These are phyloP conservation scores for Xylariaceae sp. DNA, from an alignment of 2,329 filamentous ascomycete genomes.

Conservation along the genomic window DNA sequence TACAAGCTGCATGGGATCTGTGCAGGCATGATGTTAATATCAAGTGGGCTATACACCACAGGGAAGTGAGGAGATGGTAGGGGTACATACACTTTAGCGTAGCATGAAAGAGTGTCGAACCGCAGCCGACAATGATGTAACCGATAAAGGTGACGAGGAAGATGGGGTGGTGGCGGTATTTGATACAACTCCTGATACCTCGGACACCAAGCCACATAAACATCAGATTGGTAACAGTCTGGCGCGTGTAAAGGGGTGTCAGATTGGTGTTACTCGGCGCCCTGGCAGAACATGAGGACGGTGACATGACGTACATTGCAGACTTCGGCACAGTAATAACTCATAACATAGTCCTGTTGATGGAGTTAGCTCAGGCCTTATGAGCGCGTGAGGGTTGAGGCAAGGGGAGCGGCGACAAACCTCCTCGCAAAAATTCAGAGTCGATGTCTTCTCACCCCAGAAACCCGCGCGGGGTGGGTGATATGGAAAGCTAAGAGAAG, in stretches of 20 bases:
- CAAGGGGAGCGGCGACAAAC: slow-evolving; percentile 33
- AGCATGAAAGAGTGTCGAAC: slow-evolving; percentile 52
- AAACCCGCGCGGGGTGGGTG: slow-evolving; percentile 41
- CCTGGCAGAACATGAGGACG: slow-evolving; percentile 1
- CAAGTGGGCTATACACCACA: neutral
- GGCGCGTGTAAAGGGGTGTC: neutral
- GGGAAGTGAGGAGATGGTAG: neutral
- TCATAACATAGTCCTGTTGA: slow-evolving; percentile 58
- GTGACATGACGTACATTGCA: slow-evolving; percentile 48
- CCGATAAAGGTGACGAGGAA: slow-evolving; percentile 61
- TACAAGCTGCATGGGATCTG: slow-evolving; percentile 55
- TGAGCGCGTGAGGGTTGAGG: neutral
- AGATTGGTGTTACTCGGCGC: too few species aligned
- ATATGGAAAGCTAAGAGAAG: slow-evolving; percentile 29
- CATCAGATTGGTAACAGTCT: slow-evolving; percentile 74
- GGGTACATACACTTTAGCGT: slow-evolving; percentile 47
- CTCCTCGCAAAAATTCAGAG: slow-evolving; percentile 77
- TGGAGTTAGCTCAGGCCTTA: slow-evolving; percentile 10
- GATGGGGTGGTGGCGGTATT: slow-evolving; percentile 67
- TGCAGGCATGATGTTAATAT: slow-evolving; percentile 1
- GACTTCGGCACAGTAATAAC: slow-evolving; percentile 69
- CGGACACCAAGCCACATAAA: slow-evolving; percentile 74
- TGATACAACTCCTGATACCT: slow-evolving; percentile 68
- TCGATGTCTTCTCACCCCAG: slow-evolving; percentile 67
- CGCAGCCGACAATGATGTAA: slow-evolving; percentile 49